Evolutionary conservation across 2,329 filamentous ascomycete genomes (phyloP), one percentile per base, ranked within the genome.

Genomic region (Pseudocercospora eumusae): DNA sequence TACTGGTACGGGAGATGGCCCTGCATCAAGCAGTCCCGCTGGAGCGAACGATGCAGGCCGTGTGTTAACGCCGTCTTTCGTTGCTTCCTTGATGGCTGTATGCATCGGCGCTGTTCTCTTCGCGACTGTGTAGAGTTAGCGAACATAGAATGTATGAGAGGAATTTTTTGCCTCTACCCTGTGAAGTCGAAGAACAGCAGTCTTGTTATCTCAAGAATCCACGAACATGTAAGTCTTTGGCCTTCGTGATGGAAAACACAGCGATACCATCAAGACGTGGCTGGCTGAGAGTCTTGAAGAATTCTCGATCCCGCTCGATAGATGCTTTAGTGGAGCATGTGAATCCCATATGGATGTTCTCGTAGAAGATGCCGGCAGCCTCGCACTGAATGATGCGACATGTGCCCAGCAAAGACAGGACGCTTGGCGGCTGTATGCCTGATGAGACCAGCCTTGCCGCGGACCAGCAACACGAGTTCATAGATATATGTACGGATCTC

Each of bases 181-280:
- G 31, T 62, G 15, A 58, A 54, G n/a, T 54, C 55, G 7, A 44
- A n/a, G 55, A 58, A 58, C 21, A 47, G 28, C n/a, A 57, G 60
- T 27, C 40, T 62, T 7, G 60, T 62, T 6, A 55, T 62, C 28
- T 36, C 60, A 7, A 18, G 60, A 13, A 62, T 62, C 40, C 58
- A 62, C 28, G 60, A 62, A 44, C 60, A 62, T 36, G 56, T 50
- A 40, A 50, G 56, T 33, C 9, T 21, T 21, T 21, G 13, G 27
- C 10, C 53, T 52, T 52, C 11, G 47, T 28, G 47, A 52, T 52
- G 47, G 21, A n/a, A 2, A 52, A 10, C 21, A 28, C 8, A 13
- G 15, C 15, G 4, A 52, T 28, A 13, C 21, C 47, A 27, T 52
- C 15, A 7, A 52, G 25, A 18, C 47, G 47, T 28, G 47, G 21